phyloP scores from a whole-genome alignment of 2,329 filamentous ascomycete species.

The Aplosporella prunicola region DNA sequence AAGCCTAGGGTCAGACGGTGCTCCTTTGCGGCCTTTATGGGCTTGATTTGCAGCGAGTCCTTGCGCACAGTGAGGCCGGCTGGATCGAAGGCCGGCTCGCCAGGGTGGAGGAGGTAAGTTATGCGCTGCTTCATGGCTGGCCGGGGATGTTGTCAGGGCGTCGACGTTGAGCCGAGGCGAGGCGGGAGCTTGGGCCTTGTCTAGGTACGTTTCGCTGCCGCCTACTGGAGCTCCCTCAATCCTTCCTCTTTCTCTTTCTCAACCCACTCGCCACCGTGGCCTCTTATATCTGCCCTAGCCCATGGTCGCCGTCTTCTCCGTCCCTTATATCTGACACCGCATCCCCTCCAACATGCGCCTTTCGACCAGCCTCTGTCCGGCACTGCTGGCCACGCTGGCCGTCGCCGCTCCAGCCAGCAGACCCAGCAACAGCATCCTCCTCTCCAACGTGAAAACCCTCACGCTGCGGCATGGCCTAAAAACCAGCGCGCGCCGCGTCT shows the following conservation, averaged over 20 bases:
- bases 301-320: no score
- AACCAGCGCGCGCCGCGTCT: slow-evolving; percentile 67
- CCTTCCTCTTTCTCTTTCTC: no score
- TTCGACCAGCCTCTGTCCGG: slow-evolving; percentile 22
- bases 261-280: no score
- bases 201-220: no score
- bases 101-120: slow-evolving; percentile 57
- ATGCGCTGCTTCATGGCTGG: slow-evolving; percentile 74
- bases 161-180: no score
- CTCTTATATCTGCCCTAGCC: no score
- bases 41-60: slow-evolving; percentile 46
- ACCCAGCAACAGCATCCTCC: slow-evolving; percentile 44
- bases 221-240: no score
- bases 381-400: slow-evolving; percentile 22
- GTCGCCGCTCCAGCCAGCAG: slow-evolving; percentile 21
- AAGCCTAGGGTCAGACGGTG: slow-evolving; percentile 66
- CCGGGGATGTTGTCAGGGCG: no score
- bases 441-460: slow-evolving; percentile 62
- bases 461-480: slow-evolving; percentile 60
- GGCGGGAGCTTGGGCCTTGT: no score
- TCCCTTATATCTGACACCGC: no score
- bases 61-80: slow-evolving; percentile 50
- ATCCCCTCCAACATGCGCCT: slow-evolving; percentile 22
- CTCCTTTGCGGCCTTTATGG: slow-evolving; percentile 61
- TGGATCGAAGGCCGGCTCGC: slow-evolving; percentile 51